Evolutionary conservation across 331 rosid species (phyloP), one percentile per base, ranked within the genome.

Genomic region (Prunus yedoensis): DNA sequence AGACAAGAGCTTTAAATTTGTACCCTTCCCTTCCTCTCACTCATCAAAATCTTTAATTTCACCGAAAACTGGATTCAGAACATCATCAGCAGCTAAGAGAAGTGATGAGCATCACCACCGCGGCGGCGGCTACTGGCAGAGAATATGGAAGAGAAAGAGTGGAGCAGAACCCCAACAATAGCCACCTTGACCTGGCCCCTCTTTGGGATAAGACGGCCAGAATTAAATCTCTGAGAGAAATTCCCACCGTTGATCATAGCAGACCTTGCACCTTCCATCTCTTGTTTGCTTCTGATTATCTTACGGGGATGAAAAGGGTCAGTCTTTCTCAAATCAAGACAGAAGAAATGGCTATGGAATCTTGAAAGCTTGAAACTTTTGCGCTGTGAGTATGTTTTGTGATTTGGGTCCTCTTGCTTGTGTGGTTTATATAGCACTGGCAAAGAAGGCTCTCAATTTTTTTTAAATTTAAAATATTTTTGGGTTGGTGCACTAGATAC

Each of bases 151-250:
- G 84, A 72, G 66, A 83, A 5, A 20, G 82, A 67, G 74, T 77
- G 87, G 25, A 73, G 57, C 27, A 83, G 64, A 53, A 13, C 64
- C 74, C 49, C 71, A 46, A 62, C 84, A 30, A 80, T 70, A 4
- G 77, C 70, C 35, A 73, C 47, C 82, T 73, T 83, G 60, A 83
- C 87, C 66, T 68, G 77, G n/a, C 87, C 87, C 71, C 80, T 68
- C 77, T 73, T 80, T 5, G 87, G 84, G 38, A 83, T 80, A 74
- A 58, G 25, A 77, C 84, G 87, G 13, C 80, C 57, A 46, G 82
- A 56, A 65, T 12, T 38, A 71, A n/a, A 50, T 8, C 43, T 38
- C 43, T 38, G 43, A 38, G 43, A 53, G 41, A 54, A 38, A 52
- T 54, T 25, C 51, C 80, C 64, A 4, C 73, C 61, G 23, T 53